Evolutionary conservation across 2,329 filamentous ascomycete genomes (phyloP).

Genomic region (Colletotrichum sp.): DNA sequence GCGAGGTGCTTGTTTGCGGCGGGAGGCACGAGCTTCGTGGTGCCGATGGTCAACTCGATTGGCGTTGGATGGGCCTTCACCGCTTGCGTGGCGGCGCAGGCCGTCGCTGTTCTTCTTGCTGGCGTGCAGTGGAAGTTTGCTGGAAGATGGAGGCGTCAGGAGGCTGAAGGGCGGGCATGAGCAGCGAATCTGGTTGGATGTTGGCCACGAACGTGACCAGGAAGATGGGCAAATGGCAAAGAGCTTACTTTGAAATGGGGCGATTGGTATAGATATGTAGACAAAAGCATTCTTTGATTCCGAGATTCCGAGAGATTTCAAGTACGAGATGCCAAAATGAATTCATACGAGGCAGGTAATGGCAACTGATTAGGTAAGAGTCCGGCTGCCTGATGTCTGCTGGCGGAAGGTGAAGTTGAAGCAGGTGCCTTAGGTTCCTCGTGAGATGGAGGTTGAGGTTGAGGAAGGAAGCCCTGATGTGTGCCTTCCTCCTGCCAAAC

Average conservation of each 20-base stretch:
- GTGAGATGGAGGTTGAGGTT: background rate
- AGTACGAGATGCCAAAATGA: background rate
- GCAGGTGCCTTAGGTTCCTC: background rate
- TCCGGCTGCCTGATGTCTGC: background rate
- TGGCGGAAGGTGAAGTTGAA: background rate
- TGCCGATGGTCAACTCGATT: conserved; percentile 51
- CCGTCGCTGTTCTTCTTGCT: conserved; percentile 48
- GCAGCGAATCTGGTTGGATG: background rate
- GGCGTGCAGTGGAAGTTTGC: conserved; percentile 48
- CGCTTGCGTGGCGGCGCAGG: conserved; percentile 45
- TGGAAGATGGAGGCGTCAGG: conserved; percentile 37
- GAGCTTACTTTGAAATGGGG: background rate
- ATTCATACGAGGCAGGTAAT: background rate
- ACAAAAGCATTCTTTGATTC: background rate
- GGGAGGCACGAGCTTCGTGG: conserved; percentile 44
- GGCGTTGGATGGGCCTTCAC: conserved; percentile 40
- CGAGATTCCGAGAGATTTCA: background rate
- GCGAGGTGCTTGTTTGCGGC: conserved; percentile 57
- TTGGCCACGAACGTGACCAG: background rate
- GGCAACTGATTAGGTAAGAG: background rate
- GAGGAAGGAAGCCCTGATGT: background rate
- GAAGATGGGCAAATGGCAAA: background rate
- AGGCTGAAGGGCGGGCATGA: background rate
- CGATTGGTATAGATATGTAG: background rate
- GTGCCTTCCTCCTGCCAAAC: background rate